Evolutionary conservation across 352 stramenopile genomes (phyloP), one percentile per base, ranked within the genome.

Genomic region (Halophytophthora batemanensis): DNA sequence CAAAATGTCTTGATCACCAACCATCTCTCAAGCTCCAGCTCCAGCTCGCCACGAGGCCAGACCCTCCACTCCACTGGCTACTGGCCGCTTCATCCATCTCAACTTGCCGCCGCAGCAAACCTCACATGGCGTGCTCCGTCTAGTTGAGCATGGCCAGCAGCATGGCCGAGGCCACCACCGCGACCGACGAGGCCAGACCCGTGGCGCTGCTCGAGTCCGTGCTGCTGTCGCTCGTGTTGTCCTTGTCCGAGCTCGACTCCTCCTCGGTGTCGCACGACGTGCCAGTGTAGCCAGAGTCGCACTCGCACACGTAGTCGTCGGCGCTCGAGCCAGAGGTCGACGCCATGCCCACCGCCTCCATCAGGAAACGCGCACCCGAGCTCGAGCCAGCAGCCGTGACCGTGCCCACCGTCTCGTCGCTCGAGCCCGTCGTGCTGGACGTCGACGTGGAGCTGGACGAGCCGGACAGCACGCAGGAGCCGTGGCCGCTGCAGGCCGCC

Each of bases 241-340:
- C 25, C 14, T 46, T 40, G 33, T 54, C 59, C 35, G 41, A 64
- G 51, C 53, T 64, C 14, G 64, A 74, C 40, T 56, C 53, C 18
- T 82, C 56, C 67, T 87, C 74, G 45, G 71, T 63, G 45, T 64
- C 75, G 53, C 79, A 90, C 53, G 85, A 75, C 49, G 68, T 61
- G 4, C 77, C 79, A n/a, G 64, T 61, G 51, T 72, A 90, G 39
- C 78, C 78, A 14, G 54, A 45, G 18, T 90, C 62, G 45, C 78
- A 90, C 58, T 71, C 38, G 61, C 78, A 90, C 45, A 70, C 51
- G 56, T 77, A 74, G 40, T 42, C 40, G 11, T 55, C 41, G 44
- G 36, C 28, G 10, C 44, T 43, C 5, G 59, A 64, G 43, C 45
- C 39, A 12, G 60, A 69, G 3, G 58, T 31, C 42, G 68, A 79